Evolutionary conservation across 371 early-diverging fungal species (phyloP).

Genomic region (Mortierella sp.): DNA sequence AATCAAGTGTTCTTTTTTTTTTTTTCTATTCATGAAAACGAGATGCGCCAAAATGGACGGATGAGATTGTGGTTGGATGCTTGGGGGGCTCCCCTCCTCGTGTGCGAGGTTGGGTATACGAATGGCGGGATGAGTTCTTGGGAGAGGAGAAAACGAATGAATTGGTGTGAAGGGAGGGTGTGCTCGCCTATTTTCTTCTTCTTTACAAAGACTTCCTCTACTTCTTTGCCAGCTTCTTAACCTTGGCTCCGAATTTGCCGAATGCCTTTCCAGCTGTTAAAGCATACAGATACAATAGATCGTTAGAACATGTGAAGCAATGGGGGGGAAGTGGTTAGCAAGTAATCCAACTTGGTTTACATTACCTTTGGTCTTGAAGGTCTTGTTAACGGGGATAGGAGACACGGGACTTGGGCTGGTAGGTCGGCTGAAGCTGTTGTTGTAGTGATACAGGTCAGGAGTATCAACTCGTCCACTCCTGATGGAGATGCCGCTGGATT

Average conservation of each 20-base stretch:
- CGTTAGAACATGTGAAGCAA: not conserved
- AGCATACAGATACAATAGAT: not conserved
- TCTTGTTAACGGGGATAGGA: not conserved
- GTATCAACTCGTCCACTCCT: slow-evolving; percentile 6
- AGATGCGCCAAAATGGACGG: too few relatives aligned
- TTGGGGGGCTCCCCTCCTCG: too few relatives aligned
- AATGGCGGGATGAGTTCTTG: too few relatives aligned
- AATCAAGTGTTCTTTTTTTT: not conserved
- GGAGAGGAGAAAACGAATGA: not conserved
- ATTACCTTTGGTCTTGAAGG: slow-evolving; percentile 27
- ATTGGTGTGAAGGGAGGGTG: not conserved
- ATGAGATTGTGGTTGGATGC: too few relatives aligned
- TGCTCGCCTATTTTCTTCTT: too few relatives aligned
- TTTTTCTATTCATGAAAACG: not conserved
- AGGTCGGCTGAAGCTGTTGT: too few relatives aligned
- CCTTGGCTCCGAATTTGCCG: slow-evolving; percentile 50
- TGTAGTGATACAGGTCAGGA: not conserved
- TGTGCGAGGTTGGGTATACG: too few relatives aligned
- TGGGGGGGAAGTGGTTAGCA: too few relatives aligned
- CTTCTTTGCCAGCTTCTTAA: slow-evolving; percentile 44
- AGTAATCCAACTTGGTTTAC: not conserved
- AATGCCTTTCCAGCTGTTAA: slow-evolving; percentile 35
- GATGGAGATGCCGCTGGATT: slow-evolving; percentile 6
- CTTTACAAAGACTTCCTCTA: slow-evolving; percentile 1
- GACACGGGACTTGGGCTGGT: too few relatives aligned